Percentiles rank a stretch among this genome's conserved stretches.
These are phyloP conservation scores for Phytophthora sansomeana DNA, from an alignment of 352 stramenopile genomes.

Conservation along the genomic window DNA sequence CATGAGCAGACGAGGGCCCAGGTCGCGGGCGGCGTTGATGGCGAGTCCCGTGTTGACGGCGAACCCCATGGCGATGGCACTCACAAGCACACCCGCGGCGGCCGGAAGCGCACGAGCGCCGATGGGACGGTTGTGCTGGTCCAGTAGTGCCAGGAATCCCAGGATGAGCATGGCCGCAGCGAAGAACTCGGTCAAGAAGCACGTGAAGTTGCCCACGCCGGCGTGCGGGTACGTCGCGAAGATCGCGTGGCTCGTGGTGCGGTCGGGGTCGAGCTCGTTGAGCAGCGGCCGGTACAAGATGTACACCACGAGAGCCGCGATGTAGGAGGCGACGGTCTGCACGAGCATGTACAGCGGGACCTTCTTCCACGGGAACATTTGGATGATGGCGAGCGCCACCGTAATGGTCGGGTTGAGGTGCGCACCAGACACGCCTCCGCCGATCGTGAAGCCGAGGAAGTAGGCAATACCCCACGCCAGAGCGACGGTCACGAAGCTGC, in stretches of 20 bases:
- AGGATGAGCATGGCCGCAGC: slow-evolving; percentile 57
- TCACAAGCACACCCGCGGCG: slow-evolving; percentile 73
- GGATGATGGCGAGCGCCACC: slow-evolving; percentile 49
- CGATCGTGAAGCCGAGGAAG: slow-evolving; percentile 56
- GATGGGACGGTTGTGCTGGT: slow-evolving; percentile 78
- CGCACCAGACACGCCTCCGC: slow-evolving; percentile 51
- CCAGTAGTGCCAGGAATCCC: slow-evolving; percentile 70
- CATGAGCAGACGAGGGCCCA: slow-evolving; percentile 72
- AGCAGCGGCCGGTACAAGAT: slow-evolving; percentile 58
- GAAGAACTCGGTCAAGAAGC: slow-evolving; percentile 51
- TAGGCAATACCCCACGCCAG: slow-evolving; percentile 63
- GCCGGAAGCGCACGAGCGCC: slow-evolving; percentile 71
- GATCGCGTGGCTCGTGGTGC: slow-evolving; percentile 36
- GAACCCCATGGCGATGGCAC: slow-evolving; percentile 80
- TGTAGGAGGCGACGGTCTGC: slow-evolving; percentile 50
- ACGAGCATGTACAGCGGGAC: slow-evolving; percentile 51
- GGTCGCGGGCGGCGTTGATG: slow-evolving; percentile 75
- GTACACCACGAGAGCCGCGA: slow-evolving; percentile 46
- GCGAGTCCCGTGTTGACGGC: slow-evolving; percentile 84
- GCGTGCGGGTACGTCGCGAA: slow-evolving; percentile 48
- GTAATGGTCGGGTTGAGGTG: slow-evolving; percentile 68
- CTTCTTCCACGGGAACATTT: slow-evolving; percentile 53
- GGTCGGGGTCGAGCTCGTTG: slow-evolving; percentile 48
- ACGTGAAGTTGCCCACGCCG: slow-evolving; percentile 39
- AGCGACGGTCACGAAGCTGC: slow-evolving; percentile 60